Evolutionary conservation across 768 basidiomycete species (phyloP).

Genomic region (Leccinum sublutescens): DNA sequence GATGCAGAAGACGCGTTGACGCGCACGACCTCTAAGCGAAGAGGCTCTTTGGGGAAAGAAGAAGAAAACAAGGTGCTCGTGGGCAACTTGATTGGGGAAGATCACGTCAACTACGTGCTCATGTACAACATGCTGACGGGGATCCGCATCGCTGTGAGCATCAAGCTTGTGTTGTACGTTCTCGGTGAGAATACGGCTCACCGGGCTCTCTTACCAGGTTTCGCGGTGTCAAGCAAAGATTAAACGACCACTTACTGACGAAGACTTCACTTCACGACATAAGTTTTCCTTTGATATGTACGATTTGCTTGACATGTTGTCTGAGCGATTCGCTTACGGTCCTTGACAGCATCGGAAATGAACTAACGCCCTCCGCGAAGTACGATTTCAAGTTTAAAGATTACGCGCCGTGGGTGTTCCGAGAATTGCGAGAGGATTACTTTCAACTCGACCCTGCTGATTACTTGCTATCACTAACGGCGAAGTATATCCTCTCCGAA

Average conservation of each 20-base stretch:
- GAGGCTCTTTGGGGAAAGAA: constrained; percentile 25
- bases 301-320: constrained; percentile 22
- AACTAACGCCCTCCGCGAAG: constrained; percentile 94
- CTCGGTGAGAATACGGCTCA: constrained; percentile 3
- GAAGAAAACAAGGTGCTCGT: constrained; percentile 67
- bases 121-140: constrained; percentile 99
- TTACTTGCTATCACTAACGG: constrained; percentile 93
- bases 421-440: constrained; percentile 88
- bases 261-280: constrained; percentile 86
- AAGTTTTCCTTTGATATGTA: constrained; percentile 98
- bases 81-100: constrained; percentile 97
- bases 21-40: constrained; percentile 22
- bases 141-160: constrained; percentile 86
- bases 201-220: constrained; percentile 49
- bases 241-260: constrained; percentile 75
- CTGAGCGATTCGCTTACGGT: neutral
- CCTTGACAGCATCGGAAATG: constrained; percentile 80
- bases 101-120: constrained; percentile 96
- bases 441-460: constrained; percentile 97
- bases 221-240: constrained; percentile 97
- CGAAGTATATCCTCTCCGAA: constrained; percentile 97
- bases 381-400: constrained; percentile 99
- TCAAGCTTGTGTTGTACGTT: neutral
- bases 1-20: constrained; percentile 61
- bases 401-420: constrained; percentile 98